A percentile compares a stretch with the other conserved stretches of the same genome.
These are phyloP conservation scores for Primulina huaijiensis DNA, from an alignment of 257 asterid genomes.

Conservation along the genomic window DNA sequence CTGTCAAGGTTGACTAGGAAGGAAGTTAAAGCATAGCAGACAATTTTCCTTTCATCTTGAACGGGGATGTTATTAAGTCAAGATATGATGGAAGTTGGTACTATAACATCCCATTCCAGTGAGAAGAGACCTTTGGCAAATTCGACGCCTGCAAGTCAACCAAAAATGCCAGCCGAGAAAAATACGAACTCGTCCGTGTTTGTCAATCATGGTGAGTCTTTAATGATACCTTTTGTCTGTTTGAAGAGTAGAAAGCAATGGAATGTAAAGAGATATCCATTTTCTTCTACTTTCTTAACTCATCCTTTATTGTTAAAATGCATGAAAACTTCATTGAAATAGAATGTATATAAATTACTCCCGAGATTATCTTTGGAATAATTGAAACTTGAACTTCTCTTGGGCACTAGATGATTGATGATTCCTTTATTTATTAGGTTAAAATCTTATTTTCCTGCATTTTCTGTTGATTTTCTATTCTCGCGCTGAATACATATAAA, in stretches of 20 bases:
- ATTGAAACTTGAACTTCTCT: not conserved
- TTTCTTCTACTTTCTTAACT: not conserved
- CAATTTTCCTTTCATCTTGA: constrained; percentile 17
- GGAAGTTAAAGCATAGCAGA: constrained; percentile 17
- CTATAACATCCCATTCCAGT: constrained; percentile 37
- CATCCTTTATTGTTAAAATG: not conserved
- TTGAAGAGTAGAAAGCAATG: not conserved
- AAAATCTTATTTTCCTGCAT: too few species aligned
- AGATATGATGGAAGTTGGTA: constrained; percentile 45
- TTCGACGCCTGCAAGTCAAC: constrained; percentile 32
- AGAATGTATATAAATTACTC: not conserved
- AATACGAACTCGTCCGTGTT: constrained; percentile 35
- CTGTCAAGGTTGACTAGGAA: constrained; percentile 1
- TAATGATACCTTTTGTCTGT: constrained; percentile 15
- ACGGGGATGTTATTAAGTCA: constrained; percentile 47
- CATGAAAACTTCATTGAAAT: not conserved
- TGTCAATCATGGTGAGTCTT: constrained; percentile 60
- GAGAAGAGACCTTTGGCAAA: constrained; percentile 47
- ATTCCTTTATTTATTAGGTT: not conserved
- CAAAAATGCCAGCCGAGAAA: constrained; percentile 46
- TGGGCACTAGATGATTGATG: not conserved
- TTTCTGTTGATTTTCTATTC: not conserved
- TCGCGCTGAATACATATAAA: too few species aligned
- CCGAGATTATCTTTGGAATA: not conserved
- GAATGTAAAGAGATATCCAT: not conserved